Evolutionary conservation across 2,329 filamentous ascomycete species (phyloP), one percentile per base, ranked within the genome.

Genomic region (Myrmaecium sp.): DNA sequence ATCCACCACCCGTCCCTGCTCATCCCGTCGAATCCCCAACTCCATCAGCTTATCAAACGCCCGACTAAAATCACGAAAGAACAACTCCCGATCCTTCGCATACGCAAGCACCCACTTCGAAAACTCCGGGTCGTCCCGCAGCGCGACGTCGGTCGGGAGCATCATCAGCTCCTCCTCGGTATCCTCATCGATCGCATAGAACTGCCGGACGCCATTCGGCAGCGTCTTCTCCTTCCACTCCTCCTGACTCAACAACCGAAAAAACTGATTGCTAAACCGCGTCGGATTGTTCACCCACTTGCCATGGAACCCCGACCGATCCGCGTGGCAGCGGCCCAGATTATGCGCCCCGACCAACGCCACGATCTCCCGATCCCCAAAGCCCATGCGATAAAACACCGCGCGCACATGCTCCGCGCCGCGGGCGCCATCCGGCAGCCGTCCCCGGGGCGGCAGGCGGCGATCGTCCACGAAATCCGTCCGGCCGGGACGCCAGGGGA

Each of bases 391-490:
- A 44, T 66, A 57, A 50, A 70, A 69, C 36, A 70, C 62, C 35
- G 51, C 51, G 9, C 66, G 52, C 13, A 70, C 38, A 41, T 70
- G 66, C 33, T 67, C 64, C 6, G 56, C 52, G 6, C 64, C 66
- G 35, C 63, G 54, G 1, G 63, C 52, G 6, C 47, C 66, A 34
- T 70, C 66, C 0, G 66, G 66, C 4, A 70, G 44, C 19, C 66
- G 52, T 1, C 70, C 69, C 1, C 64, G 56, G 1, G 69, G 67
- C 1, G 68, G 66, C 6, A 71, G 46, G 41, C 66, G 67, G 36
- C 51, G 58, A 40, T 71, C 66, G 40, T 71, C 66, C n/a, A 69
- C 60, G 39, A 61, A 65, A 41, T 74, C 70, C 6, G 68, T 72
- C 13, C 69, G 57, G 3, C 69, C 70, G 3, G 65, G 58, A 20